These are phyloP conservation scores for Musa acuminata DNA, from an alignment of 176 grass and related monocot species.

Conservation along the genomic window DNA sequence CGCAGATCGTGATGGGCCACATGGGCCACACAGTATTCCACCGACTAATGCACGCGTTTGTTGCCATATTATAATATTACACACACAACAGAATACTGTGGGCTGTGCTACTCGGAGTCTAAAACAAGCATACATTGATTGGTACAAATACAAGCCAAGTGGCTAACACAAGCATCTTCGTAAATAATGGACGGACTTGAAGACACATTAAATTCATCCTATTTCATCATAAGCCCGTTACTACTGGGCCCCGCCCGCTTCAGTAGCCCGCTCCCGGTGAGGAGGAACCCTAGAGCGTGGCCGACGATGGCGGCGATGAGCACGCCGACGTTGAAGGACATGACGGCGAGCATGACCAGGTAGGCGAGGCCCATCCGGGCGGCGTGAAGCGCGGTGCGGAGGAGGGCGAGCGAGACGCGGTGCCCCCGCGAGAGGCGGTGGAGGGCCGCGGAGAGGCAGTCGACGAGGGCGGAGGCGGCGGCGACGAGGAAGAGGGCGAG, in stretches of 20 bases:
- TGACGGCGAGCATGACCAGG: conserved; percentile 76
- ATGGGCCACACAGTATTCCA: too few relatives aligned
- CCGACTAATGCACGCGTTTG: too few relatives aligned
- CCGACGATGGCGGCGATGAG: conserved; percentile 46
- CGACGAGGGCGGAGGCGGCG: conserved; percentile 30
- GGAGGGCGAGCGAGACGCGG: conserved; percentile 8
- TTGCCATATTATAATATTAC: too few relatives aligned
- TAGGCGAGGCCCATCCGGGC: conserved; percentile 36
- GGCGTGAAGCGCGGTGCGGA: conserved; percentile 30
- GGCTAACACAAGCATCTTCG: too few relatives aligned
- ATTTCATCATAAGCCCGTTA: neutral
- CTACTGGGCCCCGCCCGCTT: neutral
- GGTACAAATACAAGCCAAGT: too few relatives aligned
- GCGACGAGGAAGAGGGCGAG: conserved; percentile 46
- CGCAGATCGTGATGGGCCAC: too few relatives aligned
- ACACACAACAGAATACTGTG: too few relatives aligned
- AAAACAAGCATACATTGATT: too few relatives aligned
- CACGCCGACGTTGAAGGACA: conserved; percentile 80
- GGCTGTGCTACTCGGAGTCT: too few relatives aligned
- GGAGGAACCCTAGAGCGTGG: conserved; percentile 39
- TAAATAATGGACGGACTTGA: too few relatives aligned
- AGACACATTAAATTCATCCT: neutral
- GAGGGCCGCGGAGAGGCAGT: conserved; percentile 34
- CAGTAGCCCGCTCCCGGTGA: conserved; percentile 8
- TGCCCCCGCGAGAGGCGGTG: neutral